Base-by-base conservation (phyloP, 108 stramenopile genomes). In the Stephanodiscus minutulus region DNA sequence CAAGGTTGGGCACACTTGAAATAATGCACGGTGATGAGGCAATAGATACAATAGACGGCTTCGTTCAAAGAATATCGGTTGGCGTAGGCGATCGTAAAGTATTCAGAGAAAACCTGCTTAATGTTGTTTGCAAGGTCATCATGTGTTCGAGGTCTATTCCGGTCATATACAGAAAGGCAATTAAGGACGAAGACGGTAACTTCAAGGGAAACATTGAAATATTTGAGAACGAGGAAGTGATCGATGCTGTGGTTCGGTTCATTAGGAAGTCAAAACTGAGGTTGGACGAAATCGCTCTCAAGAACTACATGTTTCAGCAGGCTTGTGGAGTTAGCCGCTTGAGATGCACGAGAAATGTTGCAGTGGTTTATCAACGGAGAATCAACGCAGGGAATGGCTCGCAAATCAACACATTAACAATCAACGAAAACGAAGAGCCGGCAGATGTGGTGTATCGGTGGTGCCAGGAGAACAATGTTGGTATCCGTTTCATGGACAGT, bases 351-450 rank as follows among this genome's bases (percentile, higher is more conserved):
- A 25, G 80, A 50, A 66, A 72, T 66, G 61, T 85, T 6, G 83
- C 67, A 13, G 35, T 72, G 10, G 72, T 85, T 12, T 72, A 64
- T 24, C 60, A 66, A 7, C 59, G 25, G 29, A 62, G 25, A 21
- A 61, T 85, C 29, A 61, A 46, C 2, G 31, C 61, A 39, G 66
- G 29, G n/a, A 54, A 78, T 58, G 74, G 75, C 52, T 68, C 65
- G 6, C 37, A 43, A 0, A 76, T 84, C 18, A 71, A 70, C 21
- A 59, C 53, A 33, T 37, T 84, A 20, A 72, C 43, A 8, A 72
- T 84, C 5, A 57, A 64, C 35, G 83, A 84, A 36, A 76, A 81
- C 39, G 74, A 81, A 55, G 79, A 81, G 64, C 83, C 83, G 2
- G 83, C 66, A 21, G 83, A 84, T 49, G 72, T 70, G 53, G 65